phyloP scores from a whole-genome alignment of 805 yeast genomes.

The Myxozyma geophila region DNA sequence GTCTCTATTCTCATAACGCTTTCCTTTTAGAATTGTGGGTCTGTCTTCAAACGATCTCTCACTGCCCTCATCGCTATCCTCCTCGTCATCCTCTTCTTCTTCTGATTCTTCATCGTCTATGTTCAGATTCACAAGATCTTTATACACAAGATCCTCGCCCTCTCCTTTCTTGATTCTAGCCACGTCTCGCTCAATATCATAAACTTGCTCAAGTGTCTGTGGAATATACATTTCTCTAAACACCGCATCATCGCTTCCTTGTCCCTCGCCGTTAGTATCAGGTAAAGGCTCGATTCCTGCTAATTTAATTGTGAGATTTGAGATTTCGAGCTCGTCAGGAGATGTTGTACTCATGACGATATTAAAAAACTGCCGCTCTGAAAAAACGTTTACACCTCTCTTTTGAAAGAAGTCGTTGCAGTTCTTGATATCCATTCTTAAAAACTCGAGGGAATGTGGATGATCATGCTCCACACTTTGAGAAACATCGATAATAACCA shows the following conservation, averaged over 20 bases:
- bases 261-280: slow-evolving; percentile 48
- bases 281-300: slow-evolving; percentile 38
- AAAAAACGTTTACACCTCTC: slow-evolving; percentile 73
- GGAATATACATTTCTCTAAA: slow-evolving; percentile 83
- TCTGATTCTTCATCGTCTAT: slow-evolving; percentile 25
- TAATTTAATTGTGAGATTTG: slow-evolving; percentile 45
- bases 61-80: slow-evolving; percentile 45
- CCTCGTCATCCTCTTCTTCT: slow-evolving; percentile 43
- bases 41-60: slow-evolving; percentile 51
- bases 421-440: slow-evolving; percentile 97
- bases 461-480: slow-evolving; percentile 98
- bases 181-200: slow-evolving; percentile 76
- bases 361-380: slow-evolving; percentile 81
- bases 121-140: slow-evolving; percentile 41
- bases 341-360: slow-evolving; percentile 58
- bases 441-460: slow-evolving; percentile 92
- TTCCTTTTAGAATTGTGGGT: slow-evolving; percentile 58
- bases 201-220: slow-evolving; percentile 59
- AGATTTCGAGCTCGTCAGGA: slow-evolving; percentile 45
- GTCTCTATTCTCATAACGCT: slow-evolving; percentile 79
- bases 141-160: slow-evolving; percentile 69
- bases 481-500: slow-evolving; percentile 93
- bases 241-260: slow-evolving; percentile 78
- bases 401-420: slow-evolving; percentile 84
- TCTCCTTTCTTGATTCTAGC: slow-evolving; percentile 61